Conservation (phyloP, 352 stramenopile species). For the Phytophthora pluvialis region DNA sequence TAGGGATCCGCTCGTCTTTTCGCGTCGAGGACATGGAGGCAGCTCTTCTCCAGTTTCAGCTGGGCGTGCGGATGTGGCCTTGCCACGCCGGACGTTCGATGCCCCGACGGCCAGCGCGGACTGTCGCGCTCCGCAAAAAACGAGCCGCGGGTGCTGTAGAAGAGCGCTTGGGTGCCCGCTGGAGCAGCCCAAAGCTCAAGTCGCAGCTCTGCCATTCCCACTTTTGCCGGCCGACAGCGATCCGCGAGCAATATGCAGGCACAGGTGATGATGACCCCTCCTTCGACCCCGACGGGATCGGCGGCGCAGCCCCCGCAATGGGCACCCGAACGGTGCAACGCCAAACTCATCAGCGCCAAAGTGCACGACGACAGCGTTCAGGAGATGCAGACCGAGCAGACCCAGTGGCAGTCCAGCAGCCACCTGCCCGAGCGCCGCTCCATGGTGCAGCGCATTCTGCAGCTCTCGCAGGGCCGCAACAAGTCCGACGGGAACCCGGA, state of each 20-base stretch:
- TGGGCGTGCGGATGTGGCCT: constrained; percentile 36
- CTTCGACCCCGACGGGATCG: constrained; percentile 34
- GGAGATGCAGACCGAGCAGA: constrained; percentile 16
- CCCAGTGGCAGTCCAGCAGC: constrained; percentile 60
- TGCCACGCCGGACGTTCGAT: constrained; percentile 34
- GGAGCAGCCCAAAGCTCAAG: constrained; percentile 12
- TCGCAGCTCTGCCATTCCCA: constrained; percentile 29
- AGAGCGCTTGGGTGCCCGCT: constrained; percentile 24
- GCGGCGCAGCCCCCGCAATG: constrained; percentile 31
- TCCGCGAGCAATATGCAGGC: constrained; percentile 20
- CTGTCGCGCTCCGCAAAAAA: constrained; percentile 19
- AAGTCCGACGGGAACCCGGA: constrained; percentile 24
- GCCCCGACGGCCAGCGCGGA: constrained; percentile 6
- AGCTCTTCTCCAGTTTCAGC: constrained; percentile 39
- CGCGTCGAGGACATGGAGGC: constrained; percentile 26
- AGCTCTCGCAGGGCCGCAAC: constrained; percentile 48
- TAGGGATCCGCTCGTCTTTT: constrained; percentile 38
- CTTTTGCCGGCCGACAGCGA: constrained; percentile 15
- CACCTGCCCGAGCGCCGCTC: constrained; percentile 67
- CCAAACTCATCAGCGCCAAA: constrained; percentile 27
- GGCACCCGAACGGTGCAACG: constrained; percentile 36
- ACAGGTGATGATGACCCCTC: constrained; percentile 30
- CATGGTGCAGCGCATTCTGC: constrained; percentile 79
- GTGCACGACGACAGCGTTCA: constrained; percentile 16
- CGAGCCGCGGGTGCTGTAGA: constrained; percentile 29